Conservation (phyloP, 768 basidiomycete species). For the Trametes punicea region DNA sequence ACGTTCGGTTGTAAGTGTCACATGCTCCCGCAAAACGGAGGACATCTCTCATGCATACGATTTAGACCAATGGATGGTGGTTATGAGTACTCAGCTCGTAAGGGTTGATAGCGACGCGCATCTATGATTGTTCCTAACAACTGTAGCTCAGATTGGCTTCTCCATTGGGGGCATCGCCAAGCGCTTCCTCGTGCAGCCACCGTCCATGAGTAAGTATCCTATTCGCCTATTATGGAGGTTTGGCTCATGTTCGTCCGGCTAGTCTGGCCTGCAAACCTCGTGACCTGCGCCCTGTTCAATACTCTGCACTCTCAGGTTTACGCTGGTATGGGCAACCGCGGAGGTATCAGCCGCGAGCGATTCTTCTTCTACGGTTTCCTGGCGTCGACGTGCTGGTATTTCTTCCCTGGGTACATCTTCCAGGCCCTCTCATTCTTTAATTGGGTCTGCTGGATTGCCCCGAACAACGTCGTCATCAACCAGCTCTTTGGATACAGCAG, state of each 20-base stretch:
- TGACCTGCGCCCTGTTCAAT: slow-evolving; percentile 73
- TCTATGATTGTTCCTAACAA: background rate
- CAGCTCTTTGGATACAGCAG: slow-evolving; percentile 53
- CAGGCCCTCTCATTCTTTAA: slow-evolving; percentile 80
- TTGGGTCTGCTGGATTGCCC: slow-evolving; percentile 64
- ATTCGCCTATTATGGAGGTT: no score
- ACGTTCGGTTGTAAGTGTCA: slow-evolving; percentile 44
- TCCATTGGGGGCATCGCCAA: slow-evolving; percentile 74
- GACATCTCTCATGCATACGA: background rate
- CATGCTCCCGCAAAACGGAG: background rate
- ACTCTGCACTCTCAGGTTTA: slow-evolving; percentile 71
- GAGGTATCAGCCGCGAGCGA: slow-evolving; percentile 66
- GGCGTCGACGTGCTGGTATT: slow-evolving; percentile 56
- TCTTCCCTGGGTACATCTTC: slow-evolving; percentile 78
- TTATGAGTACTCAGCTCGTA: slow-evolving; percentile 73
- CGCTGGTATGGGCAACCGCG: slow-evolving; percentile 55
- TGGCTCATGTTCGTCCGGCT: no score
- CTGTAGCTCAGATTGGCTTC: slow-evolving; percentile 60
- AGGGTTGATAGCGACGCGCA: slow-evolving; percentile 37
- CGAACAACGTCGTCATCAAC: slow-evolving; percentile 38
- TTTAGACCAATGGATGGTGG: slow-evolving; percentile 74
- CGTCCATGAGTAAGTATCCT: slow-evolving; percentile 40
- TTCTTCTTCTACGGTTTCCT: slow-evolving; percentile 71
- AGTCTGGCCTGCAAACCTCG: slow-evolving; percentile 76
- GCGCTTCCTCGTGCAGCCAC: slow-evolving; percentile 69